phyloP scores from a whole-genome alignment of 2,329 filamentous ascomycete species.

The Colletotrichum chrysophilum region DNA sequence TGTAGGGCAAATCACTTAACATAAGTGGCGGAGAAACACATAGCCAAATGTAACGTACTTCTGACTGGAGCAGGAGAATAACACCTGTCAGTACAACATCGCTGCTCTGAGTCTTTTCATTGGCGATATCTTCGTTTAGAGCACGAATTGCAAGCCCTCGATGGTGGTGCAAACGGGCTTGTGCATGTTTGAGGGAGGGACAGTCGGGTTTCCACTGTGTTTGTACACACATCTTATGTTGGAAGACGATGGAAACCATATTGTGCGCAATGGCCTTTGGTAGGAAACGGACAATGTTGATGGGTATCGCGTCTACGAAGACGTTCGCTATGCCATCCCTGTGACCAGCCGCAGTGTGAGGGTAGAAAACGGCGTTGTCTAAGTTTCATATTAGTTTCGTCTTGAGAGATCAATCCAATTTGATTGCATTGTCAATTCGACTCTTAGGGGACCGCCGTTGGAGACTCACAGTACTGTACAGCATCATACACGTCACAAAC shows the following conservation, averaged over 20 bases:
- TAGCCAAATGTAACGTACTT: neutral
- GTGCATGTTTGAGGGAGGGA: neutral
- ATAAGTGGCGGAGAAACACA: neutral
- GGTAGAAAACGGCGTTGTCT: conserved; percentile 24
- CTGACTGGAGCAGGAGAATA: conserved; percentile 9
- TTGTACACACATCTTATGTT: conserved; percentile 11
- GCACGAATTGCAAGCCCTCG: conserved; percentile 18
- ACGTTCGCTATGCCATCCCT: conserved; percentile 18
- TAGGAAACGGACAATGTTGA: conserved; percentile 10
- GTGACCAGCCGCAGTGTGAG: conserved; percentile 24
- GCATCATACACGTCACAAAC: conserved; percentile 16
- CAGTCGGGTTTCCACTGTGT: conserved; percentile 11
- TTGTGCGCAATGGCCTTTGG: conserved; percentile 10
- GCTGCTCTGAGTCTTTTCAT: conserved; percentile 4
- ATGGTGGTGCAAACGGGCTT: conserved; percentile 16
- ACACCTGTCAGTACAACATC: conserved; percentile 17
- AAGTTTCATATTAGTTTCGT: neutral
- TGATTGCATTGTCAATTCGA: neutral
- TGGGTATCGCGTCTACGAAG: conserved; percentile 31
- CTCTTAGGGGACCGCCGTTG: neutral
- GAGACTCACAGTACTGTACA: conserved; percentile 20
- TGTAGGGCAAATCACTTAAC: neutral
- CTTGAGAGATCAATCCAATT: neutral
- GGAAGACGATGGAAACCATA: conserved; percentile 10
- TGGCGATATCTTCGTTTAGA: conserved; percentile 16